These are phyloP conservation scores for Bolboschoenus planiculmis DNA, from an alignment of 176 grass and related monocot species.

Conservation along the genomic window DNA sequence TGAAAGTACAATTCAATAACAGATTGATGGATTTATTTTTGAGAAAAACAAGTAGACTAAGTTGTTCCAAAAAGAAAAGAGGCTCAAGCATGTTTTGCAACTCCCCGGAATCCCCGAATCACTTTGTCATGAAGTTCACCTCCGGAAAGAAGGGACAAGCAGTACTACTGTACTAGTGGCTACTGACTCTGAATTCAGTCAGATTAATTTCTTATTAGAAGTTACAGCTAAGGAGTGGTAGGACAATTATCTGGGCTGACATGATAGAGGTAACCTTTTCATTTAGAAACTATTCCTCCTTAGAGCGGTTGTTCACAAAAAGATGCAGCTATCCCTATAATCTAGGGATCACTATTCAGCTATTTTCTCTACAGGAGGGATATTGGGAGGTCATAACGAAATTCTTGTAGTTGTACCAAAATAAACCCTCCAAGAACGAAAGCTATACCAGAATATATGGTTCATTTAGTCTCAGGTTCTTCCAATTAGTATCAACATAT, in stretches of 20 bases:
- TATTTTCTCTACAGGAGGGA: neutral
- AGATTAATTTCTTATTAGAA: neutral
- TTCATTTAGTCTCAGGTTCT: neutral
- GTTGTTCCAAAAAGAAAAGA: neutral
- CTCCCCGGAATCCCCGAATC: neutral
- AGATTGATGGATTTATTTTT: neutral
- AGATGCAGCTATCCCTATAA: neutral
- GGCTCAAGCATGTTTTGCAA: neutral
- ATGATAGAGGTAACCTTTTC: neutral
- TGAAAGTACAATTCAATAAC: neutral
- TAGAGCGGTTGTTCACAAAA: neutral
- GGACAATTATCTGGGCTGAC: neutral
- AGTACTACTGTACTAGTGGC: neutral
- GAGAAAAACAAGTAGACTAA: neutral
- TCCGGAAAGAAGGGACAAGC: neutral
- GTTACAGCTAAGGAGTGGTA: neutral
- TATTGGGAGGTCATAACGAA: neutral
- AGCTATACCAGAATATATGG: neutral
- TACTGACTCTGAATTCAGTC: neutral
- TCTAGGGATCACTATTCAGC: neutral
- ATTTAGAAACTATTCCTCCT: neutral
- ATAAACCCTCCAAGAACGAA: neutral
- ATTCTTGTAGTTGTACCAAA: neutral
- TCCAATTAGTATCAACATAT: neutral
- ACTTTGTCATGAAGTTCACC: neutral